These are phyloP conservation scores for Wilcoxina mikolae DNA, from an alignment of 495 filamentous ascomycete genomes.

Conservation along the genomic window DNA sequence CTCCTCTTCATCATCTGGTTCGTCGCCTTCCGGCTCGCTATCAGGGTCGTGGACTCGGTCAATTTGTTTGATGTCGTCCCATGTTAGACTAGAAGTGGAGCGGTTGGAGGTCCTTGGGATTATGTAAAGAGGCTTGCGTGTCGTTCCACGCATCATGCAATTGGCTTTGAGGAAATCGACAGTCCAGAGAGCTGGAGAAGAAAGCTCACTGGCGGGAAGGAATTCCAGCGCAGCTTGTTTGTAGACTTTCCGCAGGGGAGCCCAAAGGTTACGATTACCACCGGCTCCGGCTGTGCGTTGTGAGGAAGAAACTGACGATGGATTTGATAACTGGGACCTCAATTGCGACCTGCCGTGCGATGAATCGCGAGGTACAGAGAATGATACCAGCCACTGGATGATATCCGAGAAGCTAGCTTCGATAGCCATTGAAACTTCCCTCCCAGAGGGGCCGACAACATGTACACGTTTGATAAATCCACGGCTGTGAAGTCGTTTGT, in stretches of 20 bases:
- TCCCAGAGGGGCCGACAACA: conserved; percentile 42
- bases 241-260: conserved; percentile 55
- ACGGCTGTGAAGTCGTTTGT: conserved; percentile 48
- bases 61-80: conserved; percentile 13
- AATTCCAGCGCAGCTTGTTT: conserved; percentile 53
- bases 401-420: conserved; percentile 42
- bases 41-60: background rate
- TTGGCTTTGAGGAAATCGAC: conserved; percentile 42
- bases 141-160: conserved; percentile 16
- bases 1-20: background rate
- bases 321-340: conserved; percentile 16
- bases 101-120: conserved; percentile 4
- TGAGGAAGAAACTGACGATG: conserved; percentile 29
- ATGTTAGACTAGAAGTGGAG: conserved; percentile 2
- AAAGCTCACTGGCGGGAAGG: conserved; percentile 48
- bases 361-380: background rate
- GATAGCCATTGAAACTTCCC: conserved; percentile 46
- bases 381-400: conserved; percentile 29
- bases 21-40: background rate
- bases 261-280: conserved; percentile 31
- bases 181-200: conserved; percentile 51
- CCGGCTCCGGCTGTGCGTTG: conserved; percentile 33
- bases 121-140: conserved; percentile 17
- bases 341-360: background rate
- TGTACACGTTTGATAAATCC: conserved; percentile 47